phyloP scores from a whole-genome alignment of 371 early-diverging fungal genomes.

The Apophysomyces elegans region DNA sequence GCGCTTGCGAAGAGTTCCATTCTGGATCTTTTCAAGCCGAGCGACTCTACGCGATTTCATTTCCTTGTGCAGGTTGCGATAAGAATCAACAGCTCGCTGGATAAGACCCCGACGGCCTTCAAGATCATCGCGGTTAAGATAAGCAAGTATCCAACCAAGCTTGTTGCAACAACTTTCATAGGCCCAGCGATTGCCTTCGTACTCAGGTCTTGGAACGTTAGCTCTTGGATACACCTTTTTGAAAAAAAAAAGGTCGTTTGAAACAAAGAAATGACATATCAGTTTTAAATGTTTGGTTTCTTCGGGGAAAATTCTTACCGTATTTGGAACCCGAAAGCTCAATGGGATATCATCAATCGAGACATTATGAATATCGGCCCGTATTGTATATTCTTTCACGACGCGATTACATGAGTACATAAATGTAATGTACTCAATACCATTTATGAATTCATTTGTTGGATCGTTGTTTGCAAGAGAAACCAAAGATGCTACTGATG shows the following conservation, averaged over 20 bases:
- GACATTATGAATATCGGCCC: constrained; percentile 76
- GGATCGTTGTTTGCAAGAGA: constrained; percentile 60
- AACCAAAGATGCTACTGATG: constrained; percentile 53
- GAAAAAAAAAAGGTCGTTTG: constrained; percentile 8
- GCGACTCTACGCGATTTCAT: constrained; percentile 76
- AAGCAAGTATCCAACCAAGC: constrained; percentile 87
- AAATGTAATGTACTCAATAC: constrained; percentile 70
- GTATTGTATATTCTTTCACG: constrained; percentile 72
- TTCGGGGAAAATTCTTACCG: constrained; percentile 39
- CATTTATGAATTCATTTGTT: constrained; percentile 44
- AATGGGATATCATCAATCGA: constrained; percentile 61
- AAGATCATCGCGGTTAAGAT: constrained; percentile 78
- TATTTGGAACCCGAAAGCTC: constrained; percentile 76
- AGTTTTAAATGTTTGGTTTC: constrained; percentile 1
- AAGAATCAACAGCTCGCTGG: constrained; percentile 92
- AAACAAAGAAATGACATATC: too few species aligned
- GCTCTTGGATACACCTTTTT: constrained; percentile 82
- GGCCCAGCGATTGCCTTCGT: constrained; percentile 88
- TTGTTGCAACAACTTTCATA: constrained; percentile 90
- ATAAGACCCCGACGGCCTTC: constrained; percentile 84
- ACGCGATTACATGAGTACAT: constrained; percentile 68
- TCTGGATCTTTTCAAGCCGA: constrained; percentile 73
- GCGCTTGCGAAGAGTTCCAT: constrained; percentile 68
- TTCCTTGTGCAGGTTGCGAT: constrained; percentile 82
- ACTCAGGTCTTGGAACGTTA: constrained; percentile 61